Base-by-base conservation (phyloP, 73 alveolate species). In the Paramecium sexaurelia region DNA sequence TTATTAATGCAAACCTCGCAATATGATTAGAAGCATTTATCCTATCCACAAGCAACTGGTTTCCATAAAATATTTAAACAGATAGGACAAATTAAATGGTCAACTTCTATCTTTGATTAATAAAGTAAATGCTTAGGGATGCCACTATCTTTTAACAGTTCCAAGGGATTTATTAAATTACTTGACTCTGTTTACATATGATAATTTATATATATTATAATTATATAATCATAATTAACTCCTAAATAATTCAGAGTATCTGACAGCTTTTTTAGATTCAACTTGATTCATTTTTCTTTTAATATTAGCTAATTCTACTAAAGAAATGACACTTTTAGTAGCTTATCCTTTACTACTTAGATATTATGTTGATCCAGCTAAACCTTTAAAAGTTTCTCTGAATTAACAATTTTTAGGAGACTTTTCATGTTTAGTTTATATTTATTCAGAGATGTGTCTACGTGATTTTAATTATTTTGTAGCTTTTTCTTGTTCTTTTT, bases 41-140 rank as follows among this genome's bases (percentile, higher is more conserved):
- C 90, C 41, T 78, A 43, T 39, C 90, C 90, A 78, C 90, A 78
- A 19, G 90, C 90, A 17, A 78, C 51, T 19, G 90, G 90, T 78
- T 78, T 78, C 90, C 90, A 78, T 41, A 78, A 24, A 41, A 78
- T 33, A 43, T 78, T 78, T 22, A 78, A 45, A 78, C 90, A 78
- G 19, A 78, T 78, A 29, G 90, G 90, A 43, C 90, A 78, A 15
- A 41, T 41, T 43, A 78, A 33, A 78, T 78, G 90, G 40, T 78
- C 90, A 39, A 78, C 90, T 20, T 78, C 90, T 78, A 78, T 61
- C 55, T 41, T 78, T 8, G 90, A 78, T 39, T 78, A 17, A 22
- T 22, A 45, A 1, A 78, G 69, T 26, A 78, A 33, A 43, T 20
- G 32, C 22, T 78, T 78, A 40, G 90, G 90, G 10, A 78, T 78